phyloP scores from a whole-genome alignment of 441 rosid genomes.

The Corymbia citriodora region DNA sequence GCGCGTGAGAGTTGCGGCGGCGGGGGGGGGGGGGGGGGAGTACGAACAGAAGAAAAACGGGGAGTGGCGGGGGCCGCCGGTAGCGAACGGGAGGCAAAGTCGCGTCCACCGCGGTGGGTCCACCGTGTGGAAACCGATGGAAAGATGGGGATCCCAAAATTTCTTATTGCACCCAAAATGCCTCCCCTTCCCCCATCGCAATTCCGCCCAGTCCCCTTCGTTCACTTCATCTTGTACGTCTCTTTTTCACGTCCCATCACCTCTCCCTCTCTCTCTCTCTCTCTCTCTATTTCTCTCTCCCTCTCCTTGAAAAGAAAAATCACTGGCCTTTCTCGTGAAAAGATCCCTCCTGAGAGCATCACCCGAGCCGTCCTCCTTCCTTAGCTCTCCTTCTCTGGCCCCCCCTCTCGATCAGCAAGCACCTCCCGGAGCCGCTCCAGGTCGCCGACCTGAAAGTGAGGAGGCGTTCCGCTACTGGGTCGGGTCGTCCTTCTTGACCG shows the following conservation, averaged over 20 bases:
- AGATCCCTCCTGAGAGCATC: background rate
- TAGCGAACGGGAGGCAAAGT: background rate
- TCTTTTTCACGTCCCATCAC: background rate
- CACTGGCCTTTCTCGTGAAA: background rate
- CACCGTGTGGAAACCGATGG: background rate
- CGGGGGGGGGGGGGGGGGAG: background rate
- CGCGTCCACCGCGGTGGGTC: background rate
- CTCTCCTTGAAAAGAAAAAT: background rate
- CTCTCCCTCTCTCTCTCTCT: background rate
- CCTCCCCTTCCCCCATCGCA: background rate
- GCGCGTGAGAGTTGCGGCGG: background rate
- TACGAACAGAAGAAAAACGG: background rate
- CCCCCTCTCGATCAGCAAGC: background rate
- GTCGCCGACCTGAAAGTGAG: background rate
- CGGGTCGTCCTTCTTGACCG: background rate
- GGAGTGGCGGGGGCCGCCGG: background rate
- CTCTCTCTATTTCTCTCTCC: background rate
- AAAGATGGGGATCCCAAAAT: background rate
- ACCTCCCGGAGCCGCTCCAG: background rate
- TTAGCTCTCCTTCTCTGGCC: background rate
- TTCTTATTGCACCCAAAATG: background rate
- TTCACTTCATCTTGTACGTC: background rate
- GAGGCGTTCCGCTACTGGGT: background rate
- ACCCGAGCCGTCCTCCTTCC: background rate
- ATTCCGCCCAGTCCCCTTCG: background rate